phyloP scores from a whole-genome alignment of 2,329 filamentous ascomycete genomes.

The Ceratocystis papillata region DNA sequence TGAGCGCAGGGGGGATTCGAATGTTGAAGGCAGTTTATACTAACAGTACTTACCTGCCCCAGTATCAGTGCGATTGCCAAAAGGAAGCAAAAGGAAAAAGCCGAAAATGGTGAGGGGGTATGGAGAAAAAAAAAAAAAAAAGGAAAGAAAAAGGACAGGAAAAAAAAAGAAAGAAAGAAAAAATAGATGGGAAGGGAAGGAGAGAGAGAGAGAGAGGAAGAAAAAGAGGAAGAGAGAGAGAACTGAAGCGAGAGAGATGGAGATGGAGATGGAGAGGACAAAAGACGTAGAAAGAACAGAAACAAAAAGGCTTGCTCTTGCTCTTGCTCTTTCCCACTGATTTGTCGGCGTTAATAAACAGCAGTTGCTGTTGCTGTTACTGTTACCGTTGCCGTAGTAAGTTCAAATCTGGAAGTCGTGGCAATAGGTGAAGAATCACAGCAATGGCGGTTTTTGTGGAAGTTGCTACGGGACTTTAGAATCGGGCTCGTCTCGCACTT shows the following conservation, averaged over 20 bases:
- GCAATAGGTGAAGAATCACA: background rate
- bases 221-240: background rate
- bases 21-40: constrained; percentile 9
- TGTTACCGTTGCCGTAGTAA: background rate
- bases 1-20: constrained; percentile 5
- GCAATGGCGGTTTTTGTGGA: background rate
- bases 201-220: background rate
- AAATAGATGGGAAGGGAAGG: too few species aligned
- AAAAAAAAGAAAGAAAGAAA: background rate
- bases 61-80: background rate
- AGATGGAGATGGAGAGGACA: background rate
- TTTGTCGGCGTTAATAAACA: background rate
- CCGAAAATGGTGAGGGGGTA: background rate
- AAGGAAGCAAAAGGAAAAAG: background rate
- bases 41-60: background rate
- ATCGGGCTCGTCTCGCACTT: background rate
- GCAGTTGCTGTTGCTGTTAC: background rate
- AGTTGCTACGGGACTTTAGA: background rate
- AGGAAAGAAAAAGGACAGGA: background rate
- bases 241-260: background rate
- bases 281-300: background rate
- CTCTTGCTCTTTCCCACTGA: background rate
- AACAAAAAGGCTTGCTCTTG: background rate
- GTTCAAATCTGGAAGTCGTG: background rate
- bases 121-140: background rate